Conservation (phyloP, 768 basidiomycete genomes). For the Hortiboletus campestris region DNA sequence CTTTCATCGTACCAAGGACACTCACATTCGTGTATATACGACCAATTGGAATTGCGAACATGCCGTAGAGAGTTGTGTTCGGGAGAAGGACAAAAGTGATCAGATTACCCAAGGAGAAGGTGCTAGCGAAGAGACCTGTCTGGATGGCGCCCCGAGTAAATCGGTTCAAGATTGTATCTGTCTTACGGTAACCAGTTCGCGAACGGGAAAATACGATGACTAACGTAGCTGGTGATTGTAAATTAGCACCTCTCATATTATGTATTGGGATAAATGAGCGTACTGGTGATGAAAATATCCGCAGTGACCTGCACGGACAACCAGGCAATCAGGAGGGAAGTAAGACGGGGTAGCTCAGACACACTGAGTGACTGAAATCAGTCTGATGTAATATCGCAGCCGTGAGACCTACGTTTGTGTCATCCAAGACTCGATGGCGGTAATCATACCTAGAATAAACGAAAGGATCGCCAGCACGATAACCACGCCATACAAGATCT, state of each 20-base stretch:
- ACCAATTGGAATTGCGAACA: constrained; percentile 41
- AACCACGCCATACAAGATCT: constrained; percentile 32
- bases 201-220: not conserved
- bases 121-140: not conserved
- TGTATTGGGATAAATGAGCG: not conserved
- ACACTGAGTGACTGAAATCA: constrained; percentile 30
- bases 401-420: constrained; percentile 36
- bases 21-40: constrained; percentile 28
- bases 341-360: constrained; percentile 40
- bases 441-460: constrained; percentile 43
- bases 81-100: constrained; percentile 27
- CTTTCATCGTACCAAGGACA: not conserved
- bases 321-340: constrained; percentile 46
- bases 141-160: not conserved
- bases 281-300: constrained; percentile 33
- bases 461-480: constrained; percentile 37
- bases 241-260: too few species aligned
- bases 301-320: constrained; percentile 42
- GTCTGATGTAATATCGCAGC: not conserved
- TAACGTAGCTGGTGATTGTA: not conserved
- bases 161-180: not conserved
- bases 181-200: not conserved
- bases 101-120: not conserved
- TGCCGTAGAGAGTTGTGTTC: constrained; percentile 33
- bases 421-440: constrained; percentile 44